These are phyloP conservation scores for Ogataea henricii DNA, from an alignment of 805 yeast genomes.

Conservation along the genomic window DNA sequence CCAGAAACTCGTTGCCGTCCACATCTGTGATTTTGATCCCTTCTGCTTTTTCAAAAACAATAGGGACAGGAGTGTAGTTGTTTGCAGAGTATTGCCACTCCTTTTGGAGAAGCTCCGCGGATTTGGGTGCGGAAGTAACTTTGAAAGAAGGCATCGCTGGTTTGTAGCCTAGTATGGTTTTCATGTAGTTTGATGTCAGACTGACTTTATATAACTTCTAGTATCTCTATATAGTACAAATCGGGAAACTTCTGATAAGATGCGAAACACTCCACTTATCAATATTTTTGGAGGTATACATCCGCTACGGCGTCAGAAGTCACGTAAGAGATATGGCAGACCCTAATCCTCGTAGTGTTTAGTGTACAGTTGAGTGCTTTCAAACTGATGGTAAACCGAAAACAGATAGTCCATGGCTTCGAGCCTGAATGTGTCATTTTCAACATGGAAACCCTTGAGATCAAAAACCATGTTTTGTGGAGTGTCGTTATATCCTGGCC, in stretches of 20 bases:
- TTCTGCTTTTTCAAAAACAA: conserved; percentile 25
- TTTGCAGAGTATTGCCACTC: conserved; percentile 30
- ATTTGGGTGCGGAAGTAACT: conserved; percentile 20
- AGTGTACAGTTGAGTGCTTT: not conserved
- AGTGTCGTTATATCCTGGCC: not conserved
- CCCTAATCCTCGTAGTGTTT: too few relatives aligned
- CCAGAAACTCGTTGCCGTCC: conserved; percentile 29
- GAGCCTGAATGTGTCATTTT: not conserved
- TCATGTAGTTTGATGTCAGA: too few relatives aligned
- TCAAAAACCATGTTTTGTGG: conserved; percentile 4
- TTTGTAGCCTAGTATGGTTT: too few relatives aligned
- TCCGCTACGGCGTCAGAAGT: too few relatives aligned
- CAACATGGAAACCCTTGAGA: conserved; percentile 1
- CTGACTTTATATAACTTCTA: too few relatives aligned
- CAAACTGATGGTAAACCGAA: conserved; percentile 2
- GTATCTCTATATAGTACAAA: too few relatives aligned
- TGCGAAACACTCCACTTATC: too few relatives aligned
- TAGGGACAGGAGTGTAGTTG: conserved; percentile 33
- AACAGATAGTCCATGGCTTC: not conserved
- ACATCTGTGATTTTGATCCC: conserved; percentile 29
- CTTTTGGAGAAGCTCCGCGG: conserved; percentile 14
- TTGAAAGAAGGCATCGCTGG: conserved; percentile 14
- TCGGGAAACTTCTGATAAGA: too few relatives aligned
- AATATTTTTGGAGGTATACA: too few relatives aligned
- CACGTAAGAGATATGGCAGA: too few relatives aligned